A percentile compares a stretch with the other conserved stretches of the same genome.
Evolutionary conservation across 139 green algal species (phyloP).

Genomic region (Chlamydomonas schloesseri): DNA sequence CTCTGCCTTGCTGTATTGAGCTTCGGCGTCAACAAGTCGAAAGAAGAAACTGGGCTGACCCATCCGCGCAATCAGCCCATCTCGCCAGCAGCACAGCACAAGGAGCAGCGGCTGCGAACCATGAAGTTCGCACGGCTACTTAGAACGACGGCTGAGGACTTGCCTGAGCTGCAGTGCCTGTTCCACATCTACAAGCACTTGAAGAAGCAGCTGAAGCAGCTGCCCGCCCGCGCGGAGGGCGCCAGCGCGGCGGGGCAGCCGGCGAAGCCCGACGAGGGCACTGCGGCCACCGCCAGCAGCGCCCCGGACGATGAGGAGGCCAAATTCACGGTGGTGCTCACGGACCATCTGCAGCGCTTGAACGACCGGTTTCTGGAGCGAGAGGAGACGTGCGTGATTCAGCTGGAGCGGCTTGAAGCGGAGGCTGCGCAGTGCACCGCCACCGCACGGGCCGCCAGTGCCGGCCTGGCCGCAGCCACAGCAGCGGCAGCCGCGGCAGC

Average conservation of each 20-base stretch:
- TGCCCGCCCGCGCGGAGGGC: slow-evolving; percentile 2
- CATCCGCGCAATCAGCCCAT: too few relatives aligned
- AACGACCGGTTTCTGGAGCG: slow-evolving; percentile 86
- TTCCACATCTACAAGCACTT: slow-evolving; percentile 82
- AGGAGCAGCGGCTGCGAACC: not conserved
- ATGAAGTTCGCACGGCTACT: slow-evolving; percentile 89
- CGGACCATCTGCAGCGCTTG: slow-evolving; percentile 69
- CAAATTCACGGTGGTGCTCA: slow-evolving; percentile 64
- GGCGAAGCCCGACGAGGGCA: not conserved
- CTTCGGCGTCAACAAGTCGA: too few relatives aligned
- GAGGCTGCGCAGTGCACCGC: slow-evolving; percentile 10
- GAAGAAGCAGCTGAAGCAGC: slow-evolving; percentile 67
- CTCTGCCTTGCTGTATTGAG: too few relatives aligned
- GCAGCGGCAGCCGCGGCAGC: not conserved
- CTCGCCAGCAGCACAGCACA: too few relatives aligned
- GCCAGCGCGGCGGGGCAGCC: too few relatives aligned
- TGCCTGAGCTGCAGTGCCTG: slow-evolving; percentile 76
- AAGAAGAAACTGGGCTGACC: too few relatives aligned
- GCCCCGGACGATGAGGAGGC: slow-evolving; percentile 52
- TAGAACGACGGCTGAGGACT: slow-evolving; percentile 61
- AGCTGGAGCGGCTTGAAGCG: slow-evolving; percentile 52
- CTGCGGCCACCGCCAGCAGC: slow-evolving; percentile 8
- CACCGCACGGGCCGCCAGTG: not conserved
- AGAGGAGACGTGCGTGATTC: slow-evolving; percentile 82
- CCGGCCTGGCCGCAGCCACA: not conserved